Base-by-base conservation (phyloP, 2,329 filamentous ascomycete genomes). In the Meredithiella fracta region DNA sequence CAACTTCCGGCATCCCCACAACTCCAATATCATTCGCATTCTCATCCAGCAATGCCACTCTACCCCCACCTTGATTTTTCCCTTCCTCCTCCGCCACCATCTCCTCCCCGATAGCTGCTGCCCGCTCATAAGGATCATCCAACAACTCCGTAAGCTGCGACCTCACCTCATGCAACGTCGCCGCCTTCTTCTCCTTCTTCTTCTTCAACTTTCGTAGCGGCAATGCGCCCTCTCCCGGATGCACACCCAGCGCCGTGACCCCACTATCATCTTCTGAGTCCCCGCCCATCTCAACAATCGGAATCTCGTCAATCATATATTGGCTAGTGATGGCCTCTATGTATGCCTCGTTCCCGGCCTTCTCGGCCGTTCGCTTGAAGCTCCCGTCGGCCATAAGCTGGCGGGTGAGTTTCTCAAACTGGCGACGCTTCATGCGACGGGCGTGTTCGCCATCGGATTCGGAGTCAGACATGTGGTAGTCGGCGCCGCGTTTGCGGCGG, bases 401-500 rank as follows among this genome's bases (percentile, higher is more conserved):
- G 66, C 88, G 89, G 57, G 89, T 85, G 85, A 95, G 94, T 69
- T 87, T 86, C 37, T 85, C 85, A 67, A 94, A 94, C 64, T 96
- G 87, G 40, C 83, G 78, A 54, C 88, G 83, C 73, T 94, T 95
- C 72, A 85, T 81, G 53, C 87, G 81, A 49, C 85, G 80, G 47
- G 81, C 79, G 29, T 84, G 79, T 63, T 91, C 86, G 17, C 84
- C 80, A 60, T 85, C 88, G 62, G 96, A 91, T 61, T 96, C 91
- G 1, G 87, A 91, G 66, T 97, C 92, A 3, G 88, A 90, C 22
- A 94, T 77, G 62, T 91, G 86, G 60, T 90, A 83, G 62, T 90
- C 85, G 65, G 86, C 77, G 60, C 83, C 85, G 65, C 86, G 82
- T 66, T 94, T 91, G 60, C 87, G 83, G 9, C 90, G 84, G 52